These are phyloP conservation scores for Neurospora terricola DNA, from an alignment of 495 filamentous ascomycete species.

Conservation along the genomic window DNA sequence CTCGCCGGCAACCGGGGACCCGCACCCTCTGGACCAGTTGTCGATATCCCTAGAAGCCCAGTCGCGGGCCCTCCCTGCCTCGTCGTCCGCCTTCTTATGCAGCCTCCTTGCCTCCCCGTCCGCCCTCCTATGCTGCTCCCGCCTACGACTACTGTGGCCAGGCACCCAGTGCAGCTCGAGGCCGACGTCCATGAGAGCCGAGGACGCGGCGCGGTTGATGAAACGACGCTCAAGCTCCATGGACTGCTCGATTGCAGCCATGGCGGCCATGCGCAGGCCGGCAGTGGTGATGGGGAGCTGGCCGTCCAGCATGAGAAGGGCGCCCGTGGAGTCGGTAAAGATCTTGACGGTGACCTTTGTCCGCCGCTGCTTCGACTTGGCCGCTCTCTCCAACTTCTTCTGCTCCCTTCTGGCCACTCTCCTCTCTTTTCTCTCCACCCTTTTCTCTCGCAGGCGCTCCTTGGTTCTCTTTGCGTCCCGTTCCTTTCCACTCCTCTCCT, in stretches of 20 bases:
- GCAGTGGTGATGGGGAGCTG: neutral
- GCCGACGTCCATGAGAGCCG: neutral
- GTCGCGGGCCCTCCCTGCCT: neutral
- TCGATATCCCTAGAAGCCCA: neutral
- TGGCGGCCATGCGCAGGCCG: neutral
- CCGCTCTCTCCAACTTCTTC: neutral
- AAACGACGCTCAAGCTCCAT: neutral
- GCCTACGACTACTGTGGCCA: neutral
- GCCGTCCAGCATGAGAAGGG: neutral
- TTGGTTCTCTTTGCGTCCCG: neutral
- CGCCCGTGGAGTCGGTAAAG: neutral
- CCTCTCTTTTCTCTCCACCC: neutral
- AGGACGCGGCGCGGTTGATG: neutral
- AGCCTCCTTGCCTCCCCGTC: neutral
- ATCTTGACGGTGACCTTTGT: neutral
- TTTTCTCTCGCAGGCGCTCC: neutral
- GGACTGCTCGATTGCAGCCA: neutral
- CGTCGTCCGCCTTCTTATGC: neutral
- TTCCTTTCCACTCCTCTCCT: neutral
- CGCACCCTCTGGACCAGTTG: neutral
- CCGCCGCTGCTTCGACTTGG: neutral
- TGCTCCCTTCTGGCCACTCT: neutral
- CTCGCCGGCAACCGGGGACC: neutral
- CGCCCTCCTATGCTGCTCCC: too few species aligned
- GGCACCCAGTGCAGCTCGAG: neutral